Evolutionary conservation across 2,329 filamentous ascomycete genomes (phyloP).

Genomic region (Colletotrichum lentis): DNA sequence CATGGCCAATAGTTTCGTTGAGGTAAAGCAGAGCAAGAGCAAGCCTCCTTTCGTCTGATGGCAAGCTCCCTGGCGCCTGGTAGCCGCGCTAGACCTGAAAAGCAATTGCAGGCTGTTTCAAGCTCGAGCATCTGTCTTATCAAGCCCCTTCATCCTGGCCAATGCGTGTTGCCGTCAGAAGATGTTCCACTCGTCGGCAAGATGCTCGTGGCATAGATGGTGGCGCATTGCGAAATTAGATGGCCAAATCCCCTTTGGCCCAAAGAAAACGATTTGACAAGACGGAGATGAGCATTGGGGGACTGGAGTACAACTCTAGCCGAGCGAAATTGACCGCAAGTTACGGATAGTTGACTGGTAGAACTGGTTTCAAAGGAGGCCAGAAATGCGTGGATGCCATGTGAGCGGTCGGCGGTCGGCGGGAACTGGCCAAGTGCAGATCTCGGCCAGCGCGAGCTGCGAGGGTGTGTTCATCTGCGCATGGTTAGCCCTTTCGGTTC

Average conservation of each 20-base stretch:
- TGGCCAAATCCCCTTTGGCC: background rate
- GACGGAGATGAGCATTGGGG: conserved; percentile 21
- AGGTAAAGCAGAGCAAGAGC: background rate
- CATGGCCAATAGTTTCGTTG: conserved; percentile 20
- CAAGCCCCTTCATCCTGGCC: conserved; percentile 1
- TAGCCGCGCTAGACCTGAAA: conserved; percentile 27
- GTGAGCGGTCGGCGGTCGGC: conserved; percentile 19
- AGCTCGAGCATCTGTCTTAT: conserved; percentile 24
- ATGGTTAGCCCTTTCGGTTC: conserved; percentile 19
- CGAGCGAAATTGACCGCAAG: conserved; percentile 1
- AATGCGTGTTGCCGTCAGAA: conserved; percentile 6
- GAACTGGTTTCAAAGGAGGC: background rate
- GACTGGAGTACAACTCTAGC: background rate
- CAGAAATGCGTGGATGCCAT: conserved; percentile 31
- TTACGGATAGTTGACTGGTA: too few relatives aligned
- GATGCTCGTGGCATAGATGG: conserved; percentile 1
- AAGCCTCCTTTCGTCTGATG: conserved; percentile 30
- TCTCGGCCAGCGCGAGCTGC: conserved; percentile 16
- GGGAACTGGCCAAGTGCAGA: conserved; percentile 26
- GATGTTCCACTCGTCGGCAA: conserved; percentile 10
- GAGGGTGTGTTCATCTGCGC: conserved; percentile 33
- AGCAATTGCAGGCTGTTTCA: conserved; percentile 31
- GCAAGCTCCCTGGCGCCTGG: conserved; percentile 23
- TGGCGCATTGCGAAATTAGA: conserved; percentile 2
- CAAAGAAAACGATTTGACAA: conserved; percentile 12